Base-by-base conservation (phyloP, 495 filamentous ascomycete genomes). In the Hapsidospora chrysogenum region DNA sequence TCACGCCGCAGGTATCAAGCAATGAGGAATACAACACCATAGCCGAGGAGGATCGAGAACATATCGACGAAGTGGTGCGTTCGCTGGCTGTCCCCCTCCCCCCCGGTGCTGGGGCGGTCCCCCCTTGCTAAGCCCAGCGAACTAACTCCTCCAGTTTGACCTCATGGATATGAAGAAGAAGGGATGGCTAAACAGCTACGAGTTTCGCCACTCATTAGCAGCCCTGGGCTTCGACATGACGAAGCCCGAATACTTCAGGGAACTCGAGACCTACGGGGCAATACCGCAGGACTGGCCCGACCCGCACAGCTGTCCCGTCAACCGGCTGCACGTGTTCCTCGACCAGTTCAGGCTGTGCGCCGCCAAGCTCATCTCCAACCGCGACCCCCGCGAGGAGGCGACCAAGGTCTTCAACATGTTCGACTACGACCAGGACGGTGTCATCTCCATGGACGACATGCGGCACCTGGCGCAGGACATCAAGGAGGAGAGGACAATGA, bases 111-210 rank as follows among this genome's bases (percentile, higher is more conserved):
- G 19, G 22, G 19, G 9, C 38, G 9, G 21, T 40, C 28, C 30
- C 26, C 16, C 15, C 13, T 29, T 35, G 16, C 32, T 45, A 31
- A 51, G 25, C 20, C 35, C 25, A 22, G 31, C 21, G 27, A 27
- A n/a, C 15, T 19, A 31, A 29, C 30, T 38, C 43, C 11, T 34
- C 39, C 40, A 92, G 83, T 93, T 93, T 57, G 72, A 68, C 29
- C 76, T 93, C 47, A 92, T 93, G 62, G 85, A 93, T 54, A 78
- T 92, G 40, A 85, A 93, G 64, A 83, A 84, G 56, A 82, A 93
- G 60, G 66, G 72, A 34, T 68, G 78, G 48, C 81, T 93, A 38
- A 84, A 93, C 61, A 92, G 87, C 68, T 84, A 87, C 57, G 85
- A 93, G 53, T 78, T 93, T 47, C 83, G 84, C 61, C 85, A 92